A percentile compares a stretch with the other conserved stretches of the same genome.
Conservation (phyloP, 148 eudicot species). For the Pharnaceum exiguum region DNA sequence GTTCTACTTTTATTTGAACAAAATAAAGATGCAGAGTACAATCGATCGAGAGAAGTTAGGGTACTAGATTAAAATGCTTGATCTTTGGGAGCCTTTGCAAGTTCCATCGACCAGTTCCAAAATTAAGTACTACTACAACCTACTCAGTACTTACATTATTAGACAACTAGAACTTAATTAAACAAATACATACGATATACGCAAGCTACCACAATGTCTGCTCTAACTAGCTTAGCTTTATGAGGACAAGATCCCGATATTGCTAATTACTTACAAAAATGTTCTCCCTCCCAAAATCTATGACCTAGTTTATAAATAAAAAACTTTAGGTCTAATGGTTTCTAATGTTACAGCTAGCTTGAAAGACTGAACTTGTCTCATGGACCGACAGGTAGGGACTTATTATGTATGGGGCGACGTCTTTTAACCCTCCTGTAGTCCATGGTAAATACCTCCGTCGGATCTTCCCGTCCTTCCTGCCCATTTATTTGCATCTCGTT, state of each 20-base stretch:
- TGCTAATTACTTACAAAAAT: conserved; percentile 21
- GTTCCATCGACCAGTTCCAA: too few species aligned
- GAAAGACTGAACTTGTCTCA: conserved; percentile 29
- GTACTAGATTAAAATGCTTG: too few species aligned
- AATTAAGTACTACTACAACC: not conserved
- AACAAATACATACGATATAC: conserved; percentile 9
- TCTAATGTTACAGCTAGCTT: not conserved
- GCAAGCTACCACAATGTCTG: conserved; percentile 35
- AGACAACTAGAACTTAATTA: conserved; percentile 6
- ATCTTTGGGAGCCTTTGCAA: too few species aligned
- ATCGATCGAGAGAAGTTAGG: too few species aligned
- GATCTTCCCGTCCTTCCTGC: conserved; percentile 20
- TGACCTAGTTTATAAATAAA: conserved; percentile 3
- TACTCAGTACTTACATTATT: not conserved
- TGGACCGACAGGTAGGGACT: conserved; percentile 40
- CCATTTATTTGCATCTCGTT: conserved; percentile 14
- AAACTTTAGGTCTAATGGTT: not conserved
- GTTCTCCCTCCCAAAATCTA: conserved; percentile 14
- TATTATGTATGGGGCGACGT: conserved; percentile 61
- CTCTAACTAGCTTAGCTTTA: conserved; percentile 16
- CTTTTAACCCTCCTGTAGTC: conserved; percentile 48
- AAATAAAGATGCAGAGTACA: too few species aligned
- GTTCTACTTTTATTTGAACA: too few species aligned
- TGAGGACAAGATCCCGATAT: conserved; percentile 29
- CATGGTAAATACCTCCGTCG: conserved; percentile 38